Percentiles rank a stretch among this genome's conserved stretches.
Evolutionary conservation across 257 asterid species (phyloP).

Genomic region (Ligustrum vulgare): DNA sequence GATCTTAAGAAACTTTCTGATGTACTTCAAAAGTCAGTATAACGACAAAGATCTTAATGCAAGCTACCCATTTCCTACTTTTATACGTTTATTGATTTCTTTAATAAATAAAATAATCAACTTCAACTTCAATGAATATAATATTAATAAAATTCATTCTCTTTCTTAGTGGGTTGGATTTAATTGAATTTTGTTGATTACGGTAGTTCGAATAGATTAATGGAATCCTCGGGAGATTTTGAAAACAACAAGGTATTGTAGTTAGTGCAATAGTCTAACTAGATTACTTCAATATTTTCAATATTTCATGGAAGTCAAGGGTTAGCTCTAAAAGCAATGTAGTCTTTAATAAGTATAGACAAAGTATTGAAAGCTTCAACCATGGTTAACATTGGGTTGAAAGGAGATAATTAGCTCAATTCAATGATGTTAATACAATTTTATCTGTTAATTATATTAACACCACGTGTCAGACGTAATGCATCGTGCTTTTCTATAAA

Average conservation of each 20-base stretch:
- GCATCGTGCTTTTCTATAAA: not conserved
- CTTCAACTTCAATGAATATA: constrained; percentile 37
- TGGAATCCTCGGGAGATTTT: constrained; percentile 25
- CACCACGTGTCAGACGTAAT: no score
- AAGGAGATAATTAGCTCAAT: not conserved
- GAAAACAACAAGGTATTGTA: constrained; percentile 43
- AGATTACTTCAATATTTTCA: constrained; percentile 21
- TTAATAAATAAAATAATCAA: constrained; percentile 17
- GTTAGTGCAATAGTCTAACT: constrained; percentile 40
- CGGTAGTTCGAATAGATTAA: constrained; percentile 38
- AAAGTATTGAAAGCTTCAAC: not conserved
- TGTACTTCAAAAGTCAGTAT: constrained; percentile 58
- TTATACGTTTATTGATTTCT: not conserved
- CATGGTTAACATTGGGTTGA: not conserved
- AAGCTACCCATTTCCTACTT: constrained; percentile 30
- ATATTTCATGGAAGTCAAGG: constrained; percentile 50
- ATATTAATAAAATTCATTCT: constrained; percentile 60
- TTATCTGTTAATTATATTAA: no score
- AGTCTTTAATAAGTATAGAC: constrained; percentile 20
- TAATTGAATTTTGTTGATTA: constrained; percentile 31
- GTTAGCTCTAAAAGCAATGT: constrained; percentile 56
- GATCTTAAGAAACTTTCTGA: constrained; percentile 71
- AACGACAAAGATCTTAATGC: constrained; percentile 64
- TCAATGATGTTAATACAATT: not conserved
- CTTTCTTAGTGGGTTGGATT: constrained; percentile 47